Base-by-base conservation (phyloP, 441 rosid genomes). In the Croton laevigatus region DNA sequence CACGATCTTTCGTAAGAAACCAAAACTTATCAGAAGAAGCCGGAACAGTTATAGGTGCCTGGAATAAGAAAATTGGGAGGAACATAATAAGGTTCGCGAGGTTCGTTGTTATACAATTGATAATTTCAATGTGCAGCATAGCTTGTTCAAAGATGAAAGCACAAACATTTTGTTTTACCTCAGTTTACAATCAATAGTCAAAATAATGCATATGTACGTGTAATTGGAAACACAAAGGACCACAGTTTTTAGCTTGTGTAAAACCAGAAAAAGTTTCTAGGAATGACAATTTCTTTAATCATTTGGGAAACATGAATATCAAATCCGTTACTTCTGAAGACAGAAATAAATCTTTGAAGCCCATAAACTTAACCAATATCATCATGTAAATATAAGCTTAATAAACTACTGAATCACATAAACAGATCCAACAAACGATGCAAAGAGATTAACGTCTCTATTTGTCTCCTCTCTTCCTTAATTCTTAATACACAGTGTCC, bases 11-110 rank as follows among this genome's bases (percentile, higher is more conserved):
- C 16, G 96, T 89, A 76, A 91, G 87, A 78, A 82, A 87, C 93
- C 82, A 90, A 80, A 94, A 94, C 78, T 91, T 91, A 79, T 94
- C 98, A 1, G 96, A 88, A 73, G 94, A 81, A 73, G 88, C 97
- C 69, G 97, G 88, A 65, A 88, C 87, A 74, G 65, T 76, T 63
- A 90, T 79, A 23, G 97, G 97, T 66, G 97, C 86, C 98, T 94
- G 87, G 76, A 76, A 65, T 27, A 70, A 52, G 74, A 69, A 69
- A 63, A 71, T 59, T 22, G 42, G 65, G 74, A 65, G 75, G 48
- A 78, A 71, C 42, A 71, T 36, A 44, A 52, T 45, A 32, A 71
- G 48, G 49, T 76, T 59, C 19, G 55, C 23, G 20, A 52, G 63
- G 66, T 37, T 55, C 1, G 6, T 54, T 51, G 59, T 48, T 20